These are phyloP conservation scores for Boehmeria nivea DNA, from an alignment of 306 rosid genomes.

Conservation along the genomic window DNA sequence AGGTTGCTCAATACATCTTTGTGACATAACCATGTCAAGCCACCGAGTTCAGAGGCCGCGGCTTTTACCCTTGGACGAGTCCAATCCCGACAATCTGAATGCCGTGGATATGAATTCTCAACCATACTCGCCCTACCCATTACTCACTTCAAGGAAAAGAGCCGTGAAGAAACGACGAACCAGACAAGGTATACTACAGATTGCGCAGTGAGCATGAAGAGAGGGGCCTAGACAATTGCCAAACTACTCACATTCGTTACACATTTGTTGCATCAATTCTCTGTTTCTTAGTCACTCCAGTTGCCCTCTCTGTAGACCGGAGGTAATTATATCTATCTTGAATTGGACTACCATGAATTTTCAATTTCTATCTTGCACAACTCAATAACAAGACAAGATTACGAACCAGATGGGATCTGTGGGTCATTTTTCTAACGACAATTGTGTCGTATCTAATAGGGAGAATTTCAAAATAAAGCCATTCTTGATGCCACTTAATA, in stretches of 20 bases:
- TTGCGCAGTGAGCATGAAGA: conserved; percentile 49
- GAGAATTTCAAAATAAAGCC: too few relatives aligned
- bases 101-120: conserved; percentile 30
- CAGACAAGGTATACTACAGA: too few relatives aligned
- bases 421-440: too few relatives aligned
- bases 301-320: conserved; percentile 57
- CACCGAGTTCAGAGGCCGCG: conserved; percentile 16
- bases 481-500: too few relatives aligned
- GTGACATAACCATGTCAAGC: neutral
- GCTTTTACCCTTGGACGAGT: conserved; percentile 11
- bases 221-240: conserved; percentile 45
- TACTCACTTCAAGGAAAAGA: conserved; percentile 35
- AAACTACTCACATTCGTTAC: conserved; percentile 39
- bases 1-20: conserved; percentile 7
- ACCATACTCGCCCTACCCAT: conserved; percentile 25
- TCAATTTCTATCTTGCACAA: neutral
- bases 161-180: conserved; percentile 21
- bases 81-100: conserved; percentile 26
- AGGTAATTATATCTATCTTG: conserved; percentile 7
- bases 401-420: too few relatives aligned
- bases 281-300: conserved; percentile 45
- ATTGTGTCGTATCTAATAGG: too few relatives aligned
- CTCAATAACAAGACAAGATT: too few relatives aligned
- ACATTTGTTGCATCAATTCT: conserved; percentile 44
- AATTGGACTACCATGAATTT: conserved; percentile 1